These are phyloP conservation scores for Aspergillus fumigatus DNA, from an alignment of 2,329 filamentous ascomycete genomes.

Conservation along the genomic window DNA sequence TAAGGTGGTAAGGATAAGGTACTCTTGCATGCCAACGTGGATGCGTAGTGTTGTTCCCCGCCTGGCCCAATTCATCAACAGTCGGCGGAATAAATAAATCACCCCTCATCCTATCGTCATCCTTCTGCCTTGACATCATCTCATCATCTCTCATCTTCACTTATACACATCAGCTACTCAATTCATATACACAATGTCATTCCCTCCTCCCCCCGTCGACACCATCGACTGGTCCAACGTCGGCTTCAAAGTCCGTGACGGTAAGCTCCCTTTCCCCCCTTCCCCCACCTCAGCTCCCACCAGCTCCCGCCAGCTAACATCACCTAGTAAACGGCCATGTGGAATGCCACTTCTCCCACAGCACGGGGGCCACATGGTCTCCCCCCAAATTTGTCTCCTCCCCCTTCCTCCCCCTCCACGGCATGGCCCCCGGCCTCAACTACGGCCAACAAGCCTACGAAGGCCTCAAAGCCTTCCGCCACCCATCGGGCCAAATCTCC, in stretches of 20 bases:
- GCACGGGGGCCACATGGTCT: constrained; percentile 70
- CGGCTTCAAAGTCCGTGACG: constrained; percentile 88
- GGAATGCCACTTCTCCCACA: constrained; percentile 74
- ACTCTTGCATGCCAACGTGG: no score
- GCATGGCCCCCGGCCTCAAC: constrained; percentile 92
- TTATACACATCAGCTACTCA: constrained; percentile 1
- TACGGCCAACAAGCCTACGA: constrained; percentile 98
- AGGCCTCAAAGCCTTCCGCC: constrained; percentile 93
- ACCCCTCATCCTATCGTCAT: no score
- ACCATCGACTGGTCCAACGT: constrained; percentile 78
- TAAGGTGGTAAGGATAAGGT: no score
- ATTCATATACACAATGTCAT: constrained; percentile 7
- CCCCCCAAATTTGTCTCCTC: constrained; percentile 73
- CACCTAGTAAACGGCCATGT: constrained; percentile 82
- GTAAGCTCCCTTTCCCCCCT: constrained; percentile 42
- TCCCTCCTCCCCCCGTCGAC: constrained; percentile 29
- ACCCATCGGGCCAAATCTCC: constrained; percentile 62
- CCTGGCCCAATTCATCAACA: no score
- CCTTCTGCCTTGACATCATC: not conserved
- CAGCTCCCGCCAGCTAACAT: constrained; percentile 28
- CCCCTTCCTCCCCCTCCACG: constrained; percentile 83
- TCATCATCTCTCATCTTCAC: no score
- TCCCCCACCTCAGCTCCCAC: not conserved
- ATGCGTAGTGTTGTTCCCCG: no score
- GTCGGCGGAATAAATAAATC: not conserved